Base-by-base conservation (phyloP, 2,329 filamentous ascomycete genomes). In the Colletotrichum liaoningense region DNA sequence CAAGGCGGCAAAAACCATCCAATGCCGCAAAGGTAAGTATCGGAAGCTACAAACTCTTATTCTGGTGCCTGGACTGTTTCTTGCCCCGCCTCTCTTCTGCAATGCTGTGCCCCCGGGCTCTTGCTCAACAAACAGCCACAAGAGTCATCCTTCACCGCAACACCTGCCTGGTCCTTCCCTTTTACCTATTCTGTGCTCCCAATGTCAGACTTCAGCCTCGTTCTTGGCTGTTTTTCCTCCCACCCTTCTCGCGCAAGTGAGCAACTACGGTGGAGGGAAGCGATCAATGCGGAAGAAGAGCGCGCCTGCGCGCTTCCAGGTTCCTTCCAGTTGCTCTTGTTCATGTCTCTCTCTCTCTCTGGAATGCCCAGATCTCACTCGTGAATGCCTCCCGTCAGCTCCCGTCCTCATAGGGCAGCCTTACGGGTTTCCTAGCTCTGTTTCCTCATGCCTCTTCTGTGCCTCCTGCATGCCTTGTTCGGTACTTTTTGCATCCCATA, bases 381-480 rank as follows among this genome's bases (percentile, higher is more conserved):
- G 14, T 5, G 22, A n/a, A 16, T 26, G 8, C 4, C 14, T 16
- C 52, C 7, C n/a, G 28, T 12, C 24, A 55, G 3, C 59, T 57
- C 63, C n/a, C n/a, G n/a, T n/a, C n/a, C 65, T 16, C 58, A 63
- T 59, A 63, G 65, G 58, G 28, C 54, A 72, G 69, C 65, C 69
- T 72, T 69, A 56, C 59, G 58, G 28, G 22, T n/a, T 24, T 1
- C 42, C 49, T 63, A 49, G 33, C 46, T 54, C 12, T 63, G 65
- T 28, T 46, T 63, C 42, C 57, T 55, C 52, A 24, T 67, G 46
- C 64, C 55, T 65, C 35, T 16, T 35, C 63, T 42, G n/a, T 26
- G 52, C 24, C 52, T 55, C 55, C 14, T n/a, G 56, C 57, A 30
- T 69, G 54, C 59, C 59, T 60, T 14, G 4, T 26, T 46, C 33